phyloP scores from a whole-genome alignment of 805 yeast species.

The Cephaloascus fragrans region DNA sequence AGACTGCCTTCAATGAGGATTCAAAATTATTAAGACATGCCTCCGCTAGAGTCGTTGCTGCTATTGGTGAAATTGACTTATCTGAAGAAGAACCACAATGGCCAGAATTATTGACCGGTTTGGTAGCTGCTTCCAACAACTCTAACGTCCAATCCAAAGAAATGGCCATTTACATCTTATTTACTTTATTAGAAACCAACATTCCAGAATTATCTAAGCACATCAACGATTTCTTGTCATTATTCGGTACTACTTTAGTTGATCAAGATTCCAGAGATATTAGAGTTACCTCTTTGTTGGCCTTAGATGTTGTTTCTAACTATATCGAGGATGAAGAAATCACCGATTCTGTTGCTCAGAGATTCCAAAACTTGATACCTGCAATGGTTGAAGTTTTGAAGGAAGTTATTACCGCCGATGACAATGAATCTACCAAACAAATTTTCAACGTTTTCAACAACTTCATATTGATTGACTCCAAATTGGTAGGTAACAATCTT shows the following conservation, averaged over 20 bases:
- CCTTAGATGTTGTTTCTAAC: conserved; percentile 62
- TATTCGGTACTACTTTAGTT: conserved; percentile 60
- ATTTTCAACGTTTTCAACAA: conserved; percentile 82
- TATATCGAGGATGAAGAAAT: conserved; percentile 53
- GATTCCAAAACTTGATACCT: conserved; percentile 65
- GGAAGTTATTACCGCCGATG: conserved; percentile 61
- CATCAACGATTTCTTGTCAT: conserved; percentile 55
- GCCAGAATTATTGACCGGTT: conserved; percentile 65
- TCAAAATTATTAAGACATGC: conserved; percentile 73
- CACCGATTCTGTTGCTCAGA: conserved; percentile 23
- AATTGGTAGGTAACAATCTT: conserved; percentile 68
- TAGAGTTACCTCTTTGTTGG: conserved; percentile 75
- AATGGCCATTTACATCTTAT: conserved; percentile 72
- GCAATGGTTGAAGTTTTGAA: conserved; percentile 73
- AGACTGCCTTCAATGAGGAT: conserved; percentile 57
- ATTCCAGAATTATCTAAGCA: conserved; percentile 47
- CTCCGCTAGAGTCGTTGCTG: conserved; percentile 79
- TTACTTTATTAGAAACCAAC: conserved; percentile 67
- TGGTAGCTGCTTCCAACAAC: conserved; percentile 55
- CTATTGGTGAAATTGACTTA: conserved; percentile 73
- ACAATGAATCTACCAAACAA: conserved; percentile 59
- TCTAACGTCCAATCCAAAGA: conserved; percentile 55
- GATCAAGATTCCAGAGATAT: conserved; percentile 58
- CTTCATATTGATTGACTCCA: conserved; percentile 65
- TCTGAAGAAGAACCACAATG: conserved; percentile 46